Base-by-base conservation (phyloP, 2,329 filamentous ascomycete species). In the Trichoderma koningii region DNA sequence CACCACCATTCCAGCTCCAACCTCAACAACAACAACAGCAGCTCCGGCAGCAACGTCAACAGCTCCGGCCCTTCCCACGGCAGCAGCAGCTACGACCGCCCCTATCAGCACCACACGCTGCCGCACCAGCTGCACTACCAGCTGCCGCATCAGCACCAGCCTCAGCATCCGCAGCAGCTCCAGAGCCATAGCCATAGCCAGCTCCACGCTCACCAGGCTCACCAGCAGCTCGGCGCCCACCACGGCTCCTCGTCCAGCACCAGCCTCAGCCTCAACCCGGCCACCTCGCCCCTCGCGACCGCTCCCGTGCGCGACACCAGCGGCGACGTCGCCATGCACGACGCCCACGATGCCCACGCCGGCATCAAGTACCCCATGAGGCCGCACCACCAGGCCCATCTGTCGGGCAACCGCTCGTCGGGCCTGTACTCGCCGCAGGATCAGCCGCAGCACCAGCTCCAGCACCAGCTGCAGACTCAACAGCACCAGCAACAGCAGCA, bases 341-440 rank as follows among this genome's bases (percentile, higher is more conserved):
- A 97, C 77, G 82, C 87, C 67, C 83, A 85, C 69, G 93, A 97
- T 77, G 87, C 91, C 55, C 96, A 96, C 79, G 89, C 90, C 73
- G 87, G 89, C 77, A 87, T 92, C 74, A 96, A 96, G 78, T 96
- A 97, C 77, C 86, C 91, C 67, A 87, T 92, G 79, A 87, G 91
- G 70, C 87, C 91, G 50, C 87, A 87, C 76, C 90, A 93, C 74
- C 89, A 92, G 75, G 87, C 92, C 73, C 88, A 94, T 70, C 82
- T 86, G 66, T 87, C 85, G 30, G 77, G 77, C 63, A 75, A 79
- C 69, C 78, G 78, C 69, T 69, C 80, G 48, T 71, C 87, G 66
- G 92, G 86, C 68, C 86, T 92, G 71, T 89, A 94, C 76, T 90
- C 89, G 53, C 81, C 89, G 57, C 88, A 76, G 64, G 77, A 88